Evolutionary conservation across 1,284 basidiomycete genomes (phyloP), one percentile per base, ranked within the genome.

Genomic region (Tilletia walkeri): DNA sequence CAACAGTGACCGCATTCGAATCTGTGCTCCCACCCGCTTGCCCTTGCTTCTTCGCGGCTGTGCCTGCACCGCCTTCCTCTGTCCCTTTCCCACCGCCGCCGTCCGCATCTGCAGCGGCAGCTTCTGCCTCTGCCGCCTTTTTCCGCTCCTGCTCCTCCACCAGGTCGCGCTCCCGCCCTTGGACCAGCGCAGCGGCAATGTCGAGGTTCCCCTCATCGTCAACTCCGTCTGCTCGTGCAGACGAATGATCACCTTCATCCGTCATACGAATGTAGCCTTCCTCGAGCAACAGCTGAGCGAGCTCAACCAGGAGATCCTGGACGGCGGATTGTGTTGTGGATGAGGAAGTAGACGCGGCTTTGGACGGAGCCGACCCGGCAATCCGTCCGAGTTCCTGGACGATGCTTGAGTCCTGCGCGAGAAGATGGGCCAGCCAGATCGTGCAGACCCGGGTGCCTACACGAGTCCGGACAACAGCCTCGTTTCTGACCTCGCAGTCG

Each of bases 121-220:
- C 39, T 24, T 16, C 47, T 81, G 92, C 92, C 72, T 93, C 91
- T 48, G 92, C 88, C 0, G 90, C 90, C 76, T 90, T 89, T 84
- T 92, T 91, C 77, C 90, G 38, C 77, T 80, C 56, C 75, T 76
- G 72, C 69, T 83, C 78, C 63, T 80, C 76, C 9, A 72, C 68
- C 41, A 68, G 59, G 48, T 67, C 41, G 66, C 75, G 72, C 68
- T 69, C 72, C 34, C 72, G 66, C 16, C 76, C 73, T 4, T 72
- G 76, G 3, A 85, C 86, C 67, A 84, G 84, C 72, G 84, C 86
- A 72, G 87, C 86, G 1, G 87, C 86, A 4, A 88, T 85, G 70
- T 88, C 87, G 69, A 87, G 86, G 48, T 93, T 86, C 39, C 69
- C 72, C 16, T 72, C 72, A 7, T 67, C 76, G 6, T 53, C 73